These are phyloP conservation scores for Ormosia semicastrata DNA, from an alignment of 306 rosid species.

Conservation along the genomic window DNA sequence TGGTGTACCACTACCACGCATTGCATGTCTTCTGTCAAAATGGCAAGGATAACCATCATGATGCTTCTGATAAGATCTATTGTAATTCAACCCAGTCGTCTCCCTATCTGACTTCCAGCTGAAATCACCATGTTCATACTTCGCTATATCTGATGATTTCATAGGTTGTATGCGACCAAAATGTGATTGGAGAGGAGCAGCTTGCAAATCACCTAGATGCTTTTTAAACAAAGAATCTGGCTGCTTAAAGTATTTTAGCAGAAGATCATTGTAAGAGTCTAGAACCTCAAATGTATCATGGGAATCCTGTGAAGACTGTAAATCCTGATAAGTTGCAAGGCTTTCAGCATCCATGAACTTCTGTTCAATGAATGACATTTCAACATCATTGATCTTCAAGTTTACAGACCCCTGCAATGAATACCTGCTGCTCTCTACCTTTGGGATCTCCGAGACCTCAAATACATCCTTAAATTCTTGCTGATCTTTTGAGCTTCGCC, in stretches of 20 bases:
- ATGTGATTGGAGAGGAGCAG: constrained; percentile 45
- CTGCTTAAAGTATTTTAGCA: constrained; percentile 71
- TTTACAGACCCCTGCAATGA: constrained; percentile 42
- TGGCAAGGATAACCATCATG: constrained; percentile 37
- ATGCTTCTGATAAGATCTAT: constrained; percentile 52
- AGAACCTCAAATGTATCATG: constrained; percentile 72
- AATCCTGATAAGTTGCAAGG: constrained; percentile 68
- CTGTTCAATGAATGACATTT: constrained; percentile 80
- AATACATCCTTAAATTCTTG: constrained; percentile 89
- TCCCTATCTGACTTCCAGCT: constrained; percentile 53
- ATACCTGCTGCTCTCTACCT: constrained; percentile 51
- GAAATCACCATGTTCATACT: constrained; percentile 35
- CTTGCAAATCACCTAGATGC: constrained; percentile 78
- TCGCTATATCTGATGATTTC: constrained; percentile 46
- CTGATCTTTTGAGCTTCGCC: constrained; percentile 63
- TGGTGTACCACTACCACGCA: constrained; percentile 31
- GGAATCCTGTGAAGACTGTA: constrained; percentile 75
- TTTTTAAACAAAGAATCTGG: constrained; percentile 88
- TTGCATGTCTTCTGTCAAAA: constrained; percentile 45
- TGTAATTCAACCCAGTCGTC: constrained; percentile 34
- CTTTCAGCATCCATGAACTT: constrained; percentile 93
- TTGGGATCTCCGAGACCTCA: constrained; percentile 75
- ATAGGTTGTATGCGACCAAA: constrained; percentile 38
- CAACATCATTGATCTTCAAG: constrained; percentile 55
- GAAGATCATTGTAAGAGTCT: constrained; percentile 85